Evolutionary conservation across 176 grass and related monocot species (phyloP), one percentile per base, ranked within the genome.

Genomic region (Oropetium thomaeum): DNA sequence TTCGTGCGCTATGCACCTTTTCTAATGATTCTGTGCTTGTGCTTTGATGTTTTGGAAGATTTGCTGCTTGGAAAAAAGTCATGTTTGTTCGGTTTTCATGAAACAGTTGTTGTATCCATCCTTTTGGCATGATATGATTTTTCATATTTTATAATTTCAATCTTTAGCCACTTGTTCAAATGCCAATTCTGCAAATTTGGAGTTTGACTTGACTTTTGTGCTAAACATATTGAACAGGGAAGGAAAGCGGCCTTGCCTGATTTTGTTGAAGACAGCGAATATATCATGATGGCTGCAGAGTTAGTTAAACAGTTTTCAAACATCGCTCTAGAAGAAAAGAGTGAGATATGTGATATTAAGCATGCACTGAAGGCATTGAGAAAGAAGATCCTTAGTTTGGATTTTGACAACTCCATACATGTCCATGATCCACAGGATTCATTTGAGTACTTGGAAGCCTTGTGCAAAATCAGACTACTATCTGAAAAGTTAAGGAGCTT

Each of bases 381-480:
- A 38, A 87, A 92, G 87, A 89, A 89, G 65, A 79, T 92, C 52
- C 49, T 81, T 40, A 74, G 52, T 74, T 74, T 87, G 85, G 74
- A 87, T 68, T 83, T 79, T 62, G 74, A 85, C 41, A 85, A 72
- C 68, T 92, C 67, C 58, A 55, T 78, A 38, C 83, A 75, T 76
- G 83, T 87, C 58, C 85, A 85, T 83, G 85, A 87, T 69, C 88
- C 88, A 34, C 80, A 91, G 4, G 81, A 92, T 25, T 85, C 78
- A 61, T 92, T 92, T 81, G 71, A 92, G 58, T 92, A 89, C 77
- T 79, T 94, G 58, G 84, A 87, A 69, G 83, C 85, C 23, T 65
- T 89, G 70, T 67, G 79, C 69, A 84, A 82, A 98, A 77, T 95
- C 38, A 87, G 78, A 77, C 75, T 84, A 57, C 70, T 89, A 19